These are phyloP conservation scores for Dissophora globulifera DNA, from an alignment of 192 early-diverging fungal genomes.

Conservation along the genomic window DNA sequence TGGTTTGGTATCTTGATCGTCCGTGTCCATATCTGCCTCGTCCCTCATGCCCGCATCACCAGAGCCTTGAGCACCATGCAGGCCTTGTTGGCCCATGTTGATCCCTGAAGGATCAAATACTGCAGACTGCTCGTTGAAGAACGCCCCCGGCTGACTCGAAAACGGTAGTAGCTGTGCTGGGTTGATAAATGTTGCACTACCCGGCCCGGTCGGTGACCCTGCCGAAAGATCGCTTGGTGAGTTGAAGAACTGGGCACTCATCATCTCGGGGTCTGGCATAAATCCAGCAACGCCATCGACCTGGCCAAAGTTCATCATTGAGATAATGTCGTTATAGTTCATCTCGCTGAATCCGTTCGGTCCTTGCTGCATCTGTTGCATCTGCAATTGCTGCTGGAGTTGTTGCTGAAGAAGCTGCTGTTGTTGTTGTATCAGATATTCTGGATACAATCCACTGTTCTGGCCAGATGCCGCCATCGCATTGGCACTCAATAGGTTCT, in stretches of 20 bases:
- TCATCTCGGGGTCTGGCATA: slow-evolving; percentile 32
- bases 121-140: slow-evolving; percentile 20
- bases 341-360: slow-evolving; percentile 34
- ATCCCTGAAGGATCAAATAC: slow-evolving; percentile 22
- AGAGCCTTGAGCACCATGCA: no score
- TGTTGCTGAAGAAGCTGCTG: slow-evolving; percentile 33
- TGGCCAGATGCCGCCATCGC: slow-evolving; percentile 1
- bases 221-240: slow-evolving; percentile 12
- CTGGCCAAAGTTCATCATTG: slow-evolving; percentile 44
- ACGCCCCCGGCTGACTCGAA: slow-evolving; percentile 17
- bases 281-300: slow-evolving; percentile 30
- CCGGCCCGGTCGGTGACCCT: not conserved
- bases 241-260: slow-evolving; percentile 36
- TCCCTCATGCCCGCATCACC: slow-evolving; percentile 21
- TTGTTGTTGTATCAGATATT: slow-evolving; percentile 36
- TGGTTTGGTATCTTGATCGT: slow-evolving; percentile 23
- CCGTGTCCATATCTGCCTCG: slow-evolving; percentile 43
- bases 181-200: slow-evolving; percentile 46
- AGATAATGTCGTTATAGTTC: slow-evolving; percentile 38
- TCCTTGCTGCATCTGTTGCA: slow-evolving; percentile 39
- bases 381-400: slow-evolving; percentile 28
- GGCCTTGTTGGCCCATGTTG: not conserved
- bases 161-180: slow-evolving; percentile 46
- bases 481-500: slow-evolving; percentile 21
- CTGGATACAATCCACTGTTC: slow-evolving; percentile 28